Percentiles rank a stretch among this genome's conserved stretches.
Conservation (phyloP, 148 eudicot genomes). For the Rhododendron williamsianum region DNA sequence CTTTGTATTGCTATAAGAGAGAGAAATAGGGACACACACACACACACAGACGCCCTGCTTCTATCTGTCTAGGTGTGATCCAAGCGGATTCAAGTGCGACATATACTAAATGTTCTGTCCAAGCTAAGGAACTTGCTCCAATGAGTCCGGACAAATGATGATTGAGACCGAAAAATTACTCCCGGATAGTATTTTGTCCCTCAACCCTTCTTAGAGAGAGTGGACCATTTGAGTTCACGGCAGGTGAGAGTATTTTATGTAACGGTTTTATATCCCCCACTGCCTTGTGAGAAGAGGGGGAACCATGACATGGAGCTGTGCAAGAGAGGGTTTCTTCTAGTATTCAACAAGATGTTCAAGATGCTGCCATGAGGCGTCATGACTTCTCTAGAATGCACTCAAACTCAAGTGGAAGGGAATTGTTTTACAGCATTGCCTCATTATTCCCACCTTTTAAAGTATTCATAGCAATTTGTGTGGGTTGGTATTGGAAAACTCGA, state of each 20-base stretch:
- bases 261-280: background rate
- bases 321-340: background rate
- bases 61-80: background rate
- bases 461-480: background rate
- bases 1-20: background rate
- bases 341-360: background rate
- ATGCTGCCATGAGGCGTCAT: background rate
- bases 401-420: background rate
- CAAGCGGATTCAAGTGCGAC: background rate
- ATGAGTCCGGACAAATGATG: background rate
- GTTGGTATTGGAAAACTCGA: background rate
- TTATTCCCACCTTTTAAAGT: background rate
- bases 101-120: background rate
- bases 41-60: background rate
- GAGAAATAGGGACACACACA: background rate
- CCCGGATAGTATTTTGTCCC: background rate
- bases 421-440: background rate
- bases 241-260: background rate
- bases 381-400: background rate
- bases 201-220: background rate
- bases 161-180: background rate
- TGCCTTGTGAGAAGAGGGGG: background rate
- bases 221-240: background rate
- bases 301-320: background rate
- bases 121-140: background rate